Evolutionary conservation across 2,329 filamentous ascomycete species (phyloP).

Genomic region (Pseudopyrenochaeta lycopersici): DNA sequence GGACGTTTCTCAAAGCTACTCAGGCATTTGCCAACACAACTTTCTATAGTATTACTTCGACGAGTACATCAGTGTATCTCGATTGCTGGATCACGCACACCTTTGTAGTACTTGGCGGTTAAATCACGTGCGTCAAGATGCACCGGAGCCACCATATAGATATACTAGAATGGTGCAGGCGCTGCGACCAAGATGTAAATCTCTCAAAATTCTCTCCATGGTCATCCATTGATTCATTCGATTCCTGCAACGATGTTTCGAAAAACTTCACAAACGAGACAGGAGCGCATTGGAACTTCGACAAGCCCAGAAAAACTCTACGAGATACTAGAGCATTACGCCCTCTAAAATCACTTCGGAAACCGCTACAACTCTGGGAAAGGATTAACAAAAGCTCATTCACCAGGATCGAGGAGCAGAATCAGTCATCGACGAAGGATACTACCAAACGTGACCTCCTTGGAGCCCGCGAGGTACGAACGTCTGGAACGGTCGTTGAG

Average conservation of each 20-base stretch:
- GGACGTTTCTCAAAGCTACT: constrained; percentile 1
- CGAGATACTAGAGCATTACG: neutral
- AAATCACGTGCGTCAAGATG: neutral
- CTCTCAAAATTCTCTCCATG: neutral
- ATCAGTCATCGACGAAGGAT: neutral
- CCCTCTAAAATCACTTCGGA: neutral
- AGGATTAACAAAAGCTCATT: neutral
- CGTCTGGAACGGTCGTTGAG: neutral
- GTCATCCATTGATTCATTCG: neutral
- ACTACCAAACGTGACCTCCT: neutral
- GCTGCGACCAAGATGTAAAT: neutral
- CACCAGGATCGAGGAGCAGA: neutral
- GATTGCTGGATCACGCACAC: constrained; percentile 8
- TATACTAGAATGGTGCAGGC: constrained; percentile 10
- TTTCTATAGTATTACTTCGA: constrained; percentile 27
- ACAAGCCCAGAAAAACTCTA: neutral
- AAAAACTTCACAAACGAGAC: no score
- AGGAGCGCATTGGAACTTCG: neutral
- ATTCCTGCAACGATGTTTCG: no score
- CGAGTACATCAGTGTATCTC: constrained; percentile 23
- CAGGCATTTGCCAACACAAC: constrained; percentile 22
- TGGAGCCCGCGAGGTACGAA: neutral
- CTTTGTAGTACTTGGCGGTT: constrained; percentile 1
- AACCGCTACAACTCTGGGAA: neutral
- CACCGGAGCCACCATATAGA: constrained; percentile 3